Evolutionary conservation across 2,329 filamentous ascomycete species (phyloP), one percentile per base, ranked within the genome.

Genomic region (Rosellinia necatrix): DNA sequence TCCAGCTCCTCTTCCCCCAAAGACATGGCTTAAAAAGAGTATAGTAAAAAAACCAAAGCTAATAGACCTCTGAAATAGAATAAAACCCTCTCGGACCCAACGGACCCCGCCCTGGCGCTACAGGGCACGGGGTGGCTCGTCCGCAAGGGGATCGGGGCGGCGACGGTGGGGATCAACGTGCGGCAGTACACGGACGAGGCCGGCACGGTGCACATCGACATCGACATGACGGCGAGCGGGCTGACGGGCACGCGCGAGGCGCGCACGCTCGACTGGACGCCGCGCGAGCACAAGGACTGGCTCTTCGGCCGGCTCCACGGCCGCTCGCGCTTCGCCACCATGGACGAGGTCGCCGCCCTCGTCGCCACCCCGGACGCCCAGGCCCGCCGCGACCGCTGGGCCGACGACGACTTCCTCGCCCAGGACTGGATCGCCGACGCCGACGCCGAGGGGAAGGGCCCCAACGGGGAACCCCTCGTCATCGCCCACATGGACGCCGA

Each of bases 241-340:
- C 52, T 96, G 61, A 83, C 83, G 68, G 86, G 84, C 66, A 92
- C 77, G 46, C 69, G 76, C 37, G 83, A 85, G 78, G 71, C 72
- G 61, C 82, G 83, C 56, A 81, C 76, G 68, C 66, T 82, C 49
- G 82, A 85, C 75, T 68, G 73, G 70, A 65, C 64, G 50, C 72
- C 64, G 64, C 86, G 88, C 64, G 81, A 83, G 60, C 90, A 92
- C 77, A 76, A 76, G 21, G 91, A 96, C 77, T 87, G 86, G 79
- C 82, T 96, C 63, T 96, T 96, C 71, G 92, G 92, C 56, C 76
- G 75, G 52, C 81, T 94, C 60, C 76, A 77, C 48, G 90, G 88
- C 54, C 79, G 78, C 58, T 83, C 80, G 38, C 74, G 77, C 41
- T 85, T 80, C 70, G 63, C 83, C 56, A 68, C 74, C 17, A 76